Evolutionary conservation across 805 yeast genomes (phyloP), one percentile per base, ranked within the genome.

Genomic region (Yamadazyma scolyti): DNA sequence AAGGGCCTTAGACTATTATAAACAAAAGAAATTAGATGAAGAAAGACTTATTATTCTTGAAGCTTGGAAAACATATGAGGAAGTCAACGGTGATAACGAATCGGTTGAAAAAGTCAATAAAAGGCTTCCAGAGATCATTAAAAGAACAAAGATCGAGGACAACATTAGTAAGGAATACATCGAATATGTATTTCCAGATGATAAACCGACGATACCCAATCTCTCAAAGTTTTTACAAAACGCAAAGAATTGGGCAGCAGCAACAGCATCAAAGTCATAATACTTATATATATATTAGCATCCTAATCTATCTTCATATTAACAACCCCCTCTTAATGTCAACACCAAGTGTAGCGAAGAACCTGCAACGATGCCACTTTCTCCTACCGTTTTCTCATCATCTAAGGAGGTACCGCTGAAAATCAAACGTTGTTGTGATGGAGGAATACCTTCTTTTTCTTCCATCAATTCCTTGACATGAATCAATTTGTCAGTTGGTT

Each of bases 391-490:
- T 47, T 76, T 69, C 14, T 82, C 84, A 53, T 90, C 97, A 45
- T 82, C 82, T 82, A 90, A 73, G 64, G 90, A 97, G 45, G 86
- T 84, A 13, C 98, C 98, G 34, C 83, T 79, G 60, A 75, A 87
- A 48, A 90, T 81, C 43, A 90, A 76, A 45, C 96, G 76, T 60
- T 93, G 98, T 61, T 90, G 98, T 18, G 84, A 78, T 8, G 97
- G 97, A 2, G 97, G 96, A 34, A 90, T 90, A 2, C 97, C 98
- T 56, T 90, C 97, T 48, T 86, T 86, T 52, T 90, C 96, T 56
- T 93, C 97, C 65, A 90, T 77, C 53, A 82, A 75, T 54, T 90
- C 97, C 59, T 90, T 90, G 59, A 90, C 78, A 28, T 82, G 75
- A 39, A 77, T 72, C 36, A 85, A 71, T 52, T 70, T 75, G 48